phyloP scores from a whole-genome alignment of 2,329 filamentous ascomycete genomes.

The Beauveria medogensis region DNA sequence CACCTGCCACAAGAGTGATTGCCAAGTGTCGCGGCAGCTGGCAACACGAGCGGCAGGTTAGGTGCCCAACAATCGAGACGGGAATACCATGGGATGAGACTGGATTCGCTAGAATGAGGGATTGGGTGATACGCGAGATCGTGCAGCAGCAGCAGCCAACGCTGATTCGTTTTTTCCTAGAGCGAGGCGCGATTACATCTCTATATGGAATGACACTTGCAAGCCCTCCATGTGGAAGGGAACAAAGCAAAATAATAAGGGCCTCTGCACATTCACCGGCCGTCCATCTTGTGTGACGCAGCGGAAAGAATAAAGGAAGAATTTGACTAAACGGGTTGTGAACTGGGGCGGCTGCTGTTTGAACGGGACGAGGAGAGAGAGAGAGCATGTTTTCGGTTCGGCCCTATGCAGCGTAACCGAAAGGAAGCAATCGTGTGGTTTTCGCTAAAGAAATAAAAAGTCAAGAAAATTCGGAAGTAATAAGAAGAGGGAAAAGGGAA shows the following conservation, averaged over 20 bases:
- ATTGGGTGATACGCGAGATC: not conserved
- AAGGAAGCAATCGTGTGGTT: not conserved
- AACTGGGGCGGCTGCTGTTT: not conserved
- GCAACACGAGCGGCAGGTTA: not conserved
- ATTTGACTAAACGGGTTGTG: no score
- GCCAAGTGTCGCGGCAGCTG: slow-evolving; percentile 11
- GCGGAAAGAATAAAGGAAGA: no score
- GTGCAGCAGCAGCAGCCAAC: no score
- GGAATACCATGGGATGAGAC: not conserved
- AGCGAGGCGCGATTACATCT: not conserved
- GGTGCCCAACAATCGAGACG: not conserved
- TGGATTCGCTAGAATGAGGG: not conserved
- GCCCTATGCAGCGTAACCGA: not conserved
- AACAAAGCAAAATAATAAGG: not conserved
- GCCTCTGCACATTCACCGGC: no score
- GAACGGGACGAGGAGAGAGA: not conserved
- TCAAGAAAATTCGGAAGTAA: not conserved
- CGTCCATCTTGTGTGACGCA: no score
- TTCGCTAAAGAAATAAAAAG: not conserved
- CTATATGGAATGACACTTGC: not conserved
- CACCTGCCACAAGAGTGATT: slow-evolving; percentile 10
- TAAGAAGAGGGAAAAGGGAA: not conserved
- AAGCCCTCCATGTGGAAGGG: not conserved
- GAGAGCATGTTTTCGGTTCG: not conserved
- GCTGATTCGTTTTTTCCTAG: not conserved